Base-by-base conservation (phyloP, 2,329 filamentous ascomycete genomes). In the Fusarium sp. region DNA sequence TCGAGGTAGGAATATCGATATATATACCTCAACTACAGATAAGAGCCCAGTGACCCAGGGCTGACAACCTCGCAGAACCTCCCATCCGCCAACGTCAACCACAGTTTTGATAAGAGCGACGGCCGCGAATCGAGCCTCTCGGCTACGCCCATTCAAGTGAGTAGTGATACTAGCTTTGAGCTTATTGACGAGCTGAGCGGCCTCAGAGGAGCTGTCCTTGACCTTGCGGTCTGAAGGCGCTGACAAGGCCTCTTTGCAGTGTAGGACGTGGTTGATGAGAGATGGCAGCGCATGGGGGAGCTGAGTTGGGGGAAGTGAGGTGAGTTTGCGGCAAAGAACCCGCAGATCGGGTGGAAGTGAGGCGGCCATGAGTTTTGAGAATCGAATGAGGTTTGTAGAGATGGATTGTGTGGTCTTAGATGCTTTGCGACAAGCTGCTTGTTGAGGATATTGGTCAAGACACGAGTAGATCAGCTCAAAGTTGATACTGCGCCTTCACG, bases 71-170 rank as follows among this genome's bases (percentile, higher is more conserved):
- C 90, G 89, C 62, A 98, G 84, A 60, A 92, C 88, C 75, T 97
- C 93, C 89, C 92, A 93, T 44, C 93, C 93, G 24, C 94, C 94
- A 39, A 92, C 88, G 74, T 98, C 94, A 42, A 97, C 84, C 7
- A 91, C 84, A 6, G 92, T 88, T 81, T 98, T 98, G 78, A 94
- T 87, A 48, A 98, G 81, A 18, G 92, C 89, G 42, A 92, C 88
- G 9, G 91, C 94, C 20, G 90, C 87, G 82, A 95, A 97, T 74
- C 93, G 88, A 42, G 91, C 93, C 72, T 94, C 89, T 4, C 88
- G 77, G 47, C 83, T 93, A 61, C 91, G 91, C 57, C 95, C 93
- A 76, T 93, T 92, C 33, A 98, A 82, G 16, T 98, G 84, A 15
- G 92, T 90, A 3, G 89, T 91, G 62, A 97, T 84, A 54, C 93